phyloP scores from a whole-genome alignment of 2,329 filamentous ascomycete genomes.

The Myriosclerotinia duriaeana region DNA sequence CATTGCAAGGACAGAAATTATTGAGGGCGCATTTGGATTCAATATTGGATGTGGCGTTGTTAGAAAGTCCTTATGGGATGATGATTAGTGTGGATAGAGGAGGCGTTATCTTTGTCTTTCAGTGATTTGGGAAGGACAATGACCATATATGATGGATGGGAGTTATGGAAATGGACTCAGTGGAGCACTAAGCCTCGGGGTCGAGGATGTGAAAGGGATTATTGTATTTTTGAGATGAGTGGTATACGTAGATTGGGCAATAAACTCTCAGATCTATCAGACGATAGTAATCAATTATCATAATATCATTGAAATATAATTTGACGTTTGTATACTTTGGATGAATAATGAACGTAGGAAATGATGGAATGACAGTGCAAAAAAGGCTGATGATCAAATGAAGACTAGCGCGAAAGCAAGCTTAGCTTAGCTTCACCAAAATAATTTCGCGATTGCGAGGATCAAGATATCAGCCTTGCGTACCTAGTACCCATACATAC shows the following conservation, averaged over 20 bases:
- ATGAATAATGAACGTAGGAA: not conserved
- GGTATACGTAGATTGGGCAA: slow-evolving; percentile 7
- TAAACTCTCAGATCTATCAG: slow-evolving; percentile 3
- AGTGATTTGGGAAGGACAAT: slow-evolving; percentile 29
- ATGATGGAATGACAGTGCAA: too few relatives aligned
- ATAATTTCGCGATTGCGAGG: slow-evolving; percentile 17
- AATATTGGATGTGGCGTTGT: slow-evolving; percentile 81
- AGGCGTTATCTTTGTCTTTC: slow-evolving; percentile 83
- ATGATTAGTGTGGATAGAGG: slow-evolving; percentile 85
- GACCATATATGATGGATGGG: slow-evolving; percentile 5
- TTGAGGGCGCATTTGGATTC: slow-evolving; percentile 84
- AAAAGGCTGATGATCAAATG: slow-evolving; percentile 10
- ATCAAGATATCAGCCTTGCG: slow-evolving; percentile 17
- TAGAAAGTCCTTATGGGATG: slow-evolving; percentile 91
- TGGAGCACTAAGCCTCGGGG: not conserved
- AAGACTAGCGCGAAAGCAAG: slow-evolving; percentile 12
- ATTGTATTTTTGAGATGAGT: slow-evolving; percentile 10
- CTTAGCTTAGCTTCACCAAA: slow-evolving; percentile 9
- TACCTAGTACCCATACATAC: not conserved
- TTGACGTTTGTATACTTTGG: not conserved
- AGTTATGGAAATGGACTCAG: slow-evolving; percentile 29
- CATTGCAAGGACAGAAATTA: slow-evolving; percentile 81
- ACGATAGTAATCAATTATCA: not conserved
- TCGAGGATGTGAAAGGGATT: not conserved
- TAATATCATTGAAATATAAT: not conserved